Conservation (phyloP, 768 basidiomycete genomes). For the Pluteus cervinus region DNA sequence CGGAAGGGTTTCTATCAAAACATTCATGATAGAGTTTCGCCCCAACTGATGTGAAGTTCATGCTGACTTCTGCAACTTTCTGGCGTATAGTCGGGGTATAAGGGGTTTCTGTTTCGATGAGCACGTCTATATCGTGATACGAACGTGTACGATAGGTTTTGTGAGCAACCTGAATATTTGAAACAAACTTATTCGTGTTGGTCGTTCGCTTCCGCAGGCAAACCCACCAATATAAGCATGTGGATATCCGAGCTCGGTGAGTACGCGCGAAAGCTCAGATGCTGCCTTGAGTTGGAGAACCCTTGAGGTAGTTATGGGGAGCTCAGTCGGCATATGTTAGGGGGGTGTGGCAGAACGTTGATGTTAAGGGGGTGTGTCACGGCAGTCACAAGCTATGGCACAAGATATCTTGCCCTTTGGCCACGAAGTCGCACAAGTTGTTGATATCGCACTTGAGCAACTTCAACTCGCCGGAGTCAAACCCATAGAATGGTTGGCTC, state of each 20-base stretch:
- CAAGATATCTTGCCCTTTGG: too few relatives aligned
- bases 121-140: constrained; percentile 26
- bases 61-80: constrained; percentile 13
- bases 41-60: constrained; percentile 17
- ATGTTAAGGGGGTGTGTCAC: too few relatives aligned
- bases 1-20: constrained; percentile 17
- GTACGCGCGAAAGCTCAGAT: constrained; percentile 10
- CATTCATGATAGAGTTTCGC: constrained; percentile 23
- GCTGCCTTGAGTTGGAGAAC: constrained; percentile 14
- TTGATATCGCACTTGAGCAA: constrained; percentile 18
- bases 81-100: constrained; percentile 13
- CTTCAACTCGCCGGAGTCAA: constrained; percentile 15
- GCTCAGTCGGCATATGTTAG: too few relatives aligned
- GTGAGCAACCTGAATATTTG: background rate
- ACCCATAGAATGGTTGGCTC: constrained; percentile 20
- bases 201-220: constrained; percentile 20
- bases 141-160: constrained; percentile 1
- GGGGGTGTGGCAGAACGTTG: too few relatives aligned
- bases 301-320: constrained; percentile 15
- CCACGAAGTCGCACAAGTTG: constrained; percentile 13
- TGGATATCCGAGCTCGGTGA: constrained; percentile 12
- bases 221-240: constrained; percentile 25
- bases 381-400: too few relatives aligned
- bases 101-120: constrained; percentile 15
- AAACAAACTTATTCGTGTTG: constrained; percentile 23